phyloP scores from a whole-genome alignment of 495 filamentous ascomycete species.

The Hypoxylon rickii region DNA sequence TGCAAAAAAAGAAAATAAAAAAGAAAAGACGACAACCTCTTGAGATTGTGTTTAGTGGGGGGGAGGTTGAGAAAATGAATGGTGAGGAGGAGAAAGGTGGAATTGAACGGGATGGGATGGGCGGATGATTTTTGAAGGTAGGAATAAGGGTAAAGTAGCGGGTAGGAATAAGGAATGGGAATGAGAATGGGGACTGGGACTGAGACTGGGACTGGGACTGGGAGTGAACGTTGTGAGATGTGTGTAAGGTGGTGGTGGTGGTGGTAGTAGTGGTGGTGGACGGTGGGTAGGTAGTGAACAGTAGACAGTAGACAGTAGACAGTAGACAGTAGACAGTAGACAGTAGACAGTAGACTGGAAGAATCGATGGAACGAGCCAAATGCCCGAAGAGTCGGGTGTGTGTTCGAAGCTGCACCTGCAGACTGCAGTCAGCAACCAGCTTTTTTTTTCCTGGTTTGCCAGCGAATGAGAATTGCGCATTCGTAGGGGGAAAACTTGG shows the following conservation, averaged over 20 bases:
- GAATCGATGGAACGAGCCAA: slow-evolving; percentile 36
- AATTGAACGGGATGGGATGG: slow-evolving; percentile 41
- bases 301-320: no score
- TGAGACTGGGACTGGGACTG: slow-evolving; percentile 11
- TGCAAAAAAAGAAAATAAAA: background rate
- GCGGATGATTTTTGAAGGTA: slow-evolving; percentile 38
- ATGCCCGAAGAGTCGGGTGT: slow-evolving; percentile 34
- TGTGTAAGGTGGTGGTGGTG: no score
- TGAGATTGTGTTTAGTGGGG: slow-evolving; percentile 23
- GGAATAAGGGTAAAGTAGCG: no score
- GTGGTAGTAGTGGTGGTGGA: no score
- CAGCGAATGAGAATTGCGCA: no score
- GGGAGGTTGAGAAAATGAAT: slow-evolving; percentile 40
- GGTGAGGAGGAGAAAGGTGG: slow-evolving; percentile 47
- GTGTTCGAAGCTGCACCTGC: slow-evolving; percentile 15
- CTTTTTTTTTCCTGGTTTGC: no score
- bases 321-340: no score
- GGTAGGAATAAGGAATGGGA: no score
- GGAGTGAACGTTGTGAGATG: slow-evolving; percentile 30
- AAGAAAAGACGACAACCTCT: slow-evolving; percentile 26
- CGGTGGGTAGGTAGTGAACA: no score
- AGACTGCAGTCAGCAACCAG: slow-evolving; percentile 26
- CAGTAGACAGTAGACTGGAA: slow-evolving; percentile 32
- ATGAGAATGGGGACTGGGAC: no score
- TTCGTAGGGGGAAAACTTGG: no score